These are phyloP conservation scores for Eutypella sp. DNA, from an alignment of 2,329 filamentous ascomycete species.

Conservation along the genomic window DNA sequence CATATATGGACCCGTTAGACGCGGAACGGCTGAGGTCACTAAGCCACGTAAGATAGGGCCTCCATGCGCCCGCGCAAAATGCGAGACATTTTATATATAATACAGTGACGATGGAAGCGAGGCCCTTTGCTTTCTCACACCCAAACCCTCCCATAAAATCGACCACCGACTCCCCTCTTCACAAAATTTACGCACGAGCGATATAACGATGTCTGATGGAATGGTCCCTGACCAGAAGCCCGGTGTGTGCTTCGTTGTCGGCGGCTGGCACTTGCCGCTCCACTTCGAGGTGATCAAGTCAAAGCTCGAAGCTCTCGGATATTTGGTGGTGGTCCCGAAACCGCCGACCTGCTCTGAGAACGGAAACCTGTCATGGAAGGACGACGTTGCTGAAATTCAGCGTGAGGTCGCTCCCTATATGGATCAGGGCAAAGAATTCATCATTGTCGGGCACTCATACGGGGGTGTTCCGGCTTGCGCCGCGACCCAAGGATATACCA, in stretches of 20 bases:
- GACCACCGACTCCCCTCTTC: no score
- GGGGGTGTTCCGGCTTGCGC: conserved; percentile 6
- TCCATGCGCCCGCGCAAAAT: no score
- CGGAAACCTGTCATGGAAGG: background rate
- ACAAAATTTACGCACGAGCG: background rate
- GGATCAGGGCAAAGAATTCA: conserved; percentile 6
- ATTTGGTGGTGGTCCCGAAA: background rate
- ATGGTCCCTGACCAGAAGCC: background rate
- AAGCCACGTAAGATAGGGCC: no score
- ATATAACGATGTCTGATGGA: no score
- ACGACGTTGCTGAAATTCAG: background rate
- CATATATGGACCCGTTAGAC: no score
- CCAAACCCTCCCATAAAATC: no score
- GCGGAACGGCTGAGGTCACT: no score
- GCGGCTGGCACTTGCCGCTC: background rate
- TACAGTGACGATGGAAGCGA: no score
- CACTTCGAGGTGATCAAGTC: background rate
- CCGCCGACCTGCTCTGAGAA: background rate
- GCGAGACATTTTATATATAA: no score
- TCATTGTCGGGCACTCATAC: conserved; percentile 8
- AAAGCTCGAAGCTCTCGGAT: background rate
- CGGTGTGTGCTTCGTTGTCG: background rate
- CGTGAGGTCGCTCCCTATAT: background rate
- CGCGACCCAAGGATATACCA: conserved; percentile 6
- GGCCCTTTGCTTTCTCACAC: no score